phyloP scores from a whole-genome alignment of 257 asterid species.

The Plantago major region DNA sequence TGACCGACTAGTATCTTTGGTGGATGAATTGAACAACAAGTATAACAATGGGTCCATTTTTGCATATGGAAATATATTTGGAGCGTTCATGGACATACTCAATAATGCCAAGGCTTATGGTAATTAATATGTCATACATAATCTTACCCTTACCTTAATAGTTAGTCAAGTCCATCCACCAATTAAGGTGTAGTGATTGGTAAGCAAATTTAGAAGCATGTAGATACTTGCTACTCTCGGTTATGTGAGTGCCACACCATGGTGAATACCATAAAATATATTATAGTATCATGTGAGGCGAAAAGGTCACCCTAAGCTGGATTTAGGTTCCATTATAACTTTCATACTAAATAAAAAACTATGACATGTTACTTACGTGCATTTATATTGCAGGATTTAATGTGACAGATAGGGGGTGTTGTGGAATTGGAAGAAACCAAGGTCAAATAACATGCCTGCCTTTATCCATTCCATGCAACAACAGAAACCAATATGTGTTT shows the following conservation, averaged over 20 bases:
- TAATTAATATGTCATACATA: no score
- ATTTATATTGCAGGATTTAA: constrained; percentile 40
- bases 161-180: neutral
- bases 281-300: no score
- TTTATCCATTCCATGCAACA: constrained; percentile 45
- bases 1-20: constrained; percentile 33
- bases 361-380: no score
- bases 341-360: no score
- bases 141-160: no score
- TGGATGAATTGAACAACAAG: constrained; percentile 47
- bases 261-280: no score
- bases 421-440: constrained; percentile 66
- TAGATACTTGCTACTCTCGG: no score
- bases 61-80: constrained; percentile 58
- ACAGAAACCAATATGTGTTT: constrained; percentile 48
- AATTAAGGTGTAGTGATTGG: no score
- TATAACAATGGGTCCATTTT: constrained; percentile 35
- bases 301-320: no score
- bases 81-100: constrained; percentile 45
- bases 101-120: constrained; percentile 49
- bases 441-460: constrained; percentile 75
- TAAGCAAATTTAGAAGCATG: no score
- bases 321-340: no score
- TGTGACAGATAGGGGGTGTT: constrained; percentile 59
- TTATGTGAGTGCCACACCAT: no score